These are phyloP conservation scores for Acanthamoeba castellanii DNA, from an alignment of 208 protist species.

Conservation along the genomic window DNA sequence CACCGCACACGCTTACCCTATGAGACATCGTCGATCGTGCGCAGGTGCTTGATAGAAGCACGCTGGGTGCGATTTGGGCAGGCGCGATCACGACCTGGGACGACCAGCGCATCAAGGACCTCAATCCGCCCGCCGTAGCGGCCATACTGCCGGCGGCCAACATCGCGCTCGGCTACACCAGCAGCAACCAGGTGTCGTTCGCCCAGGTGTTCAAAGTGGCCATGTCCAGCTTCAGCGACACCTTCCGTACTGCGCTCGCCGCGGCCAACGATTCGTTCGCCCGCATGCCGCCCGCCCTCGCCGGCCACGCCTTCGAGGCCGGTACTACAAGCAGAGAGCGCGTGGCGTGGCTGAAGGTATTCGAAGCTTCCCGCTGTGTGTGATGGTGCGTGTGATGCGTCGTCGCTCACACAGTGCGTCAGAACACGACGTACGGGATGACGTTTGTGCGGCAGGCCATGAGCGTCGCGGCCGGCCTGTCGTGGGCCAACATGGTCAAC, in stretches of 20 bases:
- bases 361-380: neutral
- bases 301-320: neutral
- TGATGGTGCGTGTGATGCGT: too few relatives aligned
- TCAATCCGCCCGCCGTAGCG: neutral
- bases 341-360: neutral
- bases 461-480: neutral
- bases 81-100: constrained; percentile 43
- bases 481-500: constrained; percentile 44
- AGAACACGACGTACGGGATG: neutral
- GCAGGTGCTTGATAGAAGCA: neutral
- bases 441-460: neutral
- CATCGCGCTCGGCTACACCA: neutral
- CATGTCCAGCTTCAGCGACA: neutral
- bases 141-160: neutral
- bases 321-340: neutral
- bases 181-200: neutral
- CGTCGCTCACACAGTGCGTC: too few relatives aligned
- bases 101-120: neutral
- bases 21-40: neutral
- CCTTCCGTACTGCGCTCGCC: neutral
- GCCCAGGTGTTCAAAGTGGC: neutral
- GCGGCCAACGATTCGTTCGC: constrained; percentile 1
- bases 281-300: neutral
- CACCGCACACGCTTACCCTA: too few relatives aligned
- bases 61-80: constrained; percentile 22